Base-by-base conservation (phyloP, 257 asterid genomes). In the Petunia secreta region DNA sequence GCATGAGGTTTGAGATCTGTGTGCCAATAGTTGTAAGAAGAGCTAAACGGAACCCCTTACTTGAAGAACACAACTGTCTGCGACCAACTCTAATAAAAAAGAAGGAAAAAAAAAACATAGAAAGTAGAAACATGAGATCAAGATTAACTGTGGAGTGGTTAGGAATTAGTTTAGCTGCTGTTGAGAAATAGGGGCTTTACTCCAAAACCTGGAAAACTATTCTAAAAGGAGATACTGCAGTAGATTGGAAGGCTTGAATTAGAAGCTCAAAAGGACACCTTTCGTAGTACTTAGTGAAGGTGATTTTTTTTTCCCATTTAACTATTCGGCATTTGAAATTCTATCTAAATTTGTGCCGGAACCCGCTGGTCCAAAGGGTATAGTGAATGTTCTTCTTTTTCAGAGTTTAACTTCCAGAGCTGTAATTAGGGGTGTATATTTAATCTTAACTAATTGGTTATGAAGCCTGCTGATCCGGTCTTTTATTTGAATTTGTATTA, bases 101-200 rank as follows among this genome's bases (percentile, higher is more conserved):
- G 8, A 16, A 53, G 0, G 9, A 15, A 73, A n/a, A 37, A 39
- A 25, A 13, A 50, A 6, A 63, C 25, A 25, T 25, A 63, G 40
- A 11, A 25, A 36, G 14, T 11, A 67, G 6, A 0, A 5, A 38
- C 25, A 6, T 50, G 2, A 44, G 25, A 25, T 25, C 43, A 6
- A 25, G n/a, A 59, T 36, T 69, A 60, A 48, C 36, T 59, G 48
- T 44, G 46, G 25, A 75, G 84, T 83, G 41, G 88, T 77, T 83
- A 84, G 81, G 37, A 85, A 82, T 71, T 77, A 76, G 88, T 80
- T 85, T 54, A 85, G 41, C 88, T 82, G 75, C 25, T 46, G 88
- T 63, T 14, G 77, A 80, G 88, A 85, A 85, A 75, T 55, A 63
- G 14, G 40, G 40, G 15, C 2, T 38, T 80, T 63, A 52, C 52